Conservation (phyloP, 192 early-diverging fungal genomes). For the Coemansia nantahalensis region DNA sequence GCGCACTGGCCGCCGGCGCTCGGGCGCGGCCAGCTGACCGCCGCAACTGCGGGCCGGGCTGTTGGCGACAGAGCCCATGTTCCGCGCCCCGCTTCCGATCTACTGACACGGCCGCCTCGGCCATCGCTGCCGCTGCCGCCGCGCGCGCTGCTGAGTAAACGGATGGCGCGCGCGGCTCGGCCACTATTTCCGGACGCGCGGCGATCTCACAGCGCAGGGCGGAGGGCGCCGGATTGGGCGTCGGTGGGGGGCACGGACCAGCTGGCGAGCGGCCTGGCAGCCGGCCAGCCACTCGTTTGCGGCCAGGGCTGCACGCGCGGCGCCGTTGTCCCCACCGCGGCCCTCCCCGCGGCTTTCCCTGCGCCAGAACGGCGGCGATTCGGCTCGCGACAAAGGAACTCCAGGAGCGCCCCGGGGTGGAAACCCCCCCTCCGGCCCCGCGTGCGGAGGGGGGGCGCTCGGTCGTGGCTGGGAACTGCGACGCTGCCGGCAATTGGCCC, state of each 20-base stretch:
- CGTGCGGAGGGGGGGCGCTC: background rate
- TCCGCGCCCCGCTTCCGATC: no score
- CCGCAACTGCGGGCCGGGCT: no score
- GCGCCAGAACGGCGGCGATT: slow-evolving; percentile 11
- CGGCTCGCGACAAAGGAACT: slow-evolving; percentile 5
- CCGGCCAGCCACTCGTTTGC: background rate
- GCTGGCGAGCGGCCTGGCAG: slow-evolving; percentile 3
- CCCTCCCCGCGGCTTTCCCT: slow-evolving; percentile 14
- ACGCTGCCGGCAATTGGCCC: background rate
- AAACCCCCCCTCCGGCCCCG: background rate
- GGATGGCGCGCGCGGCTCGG: no score
- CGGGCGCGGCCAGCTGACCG: background rate
- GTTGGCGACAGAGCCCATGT: no score
- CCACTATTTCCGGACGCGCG: background rate
- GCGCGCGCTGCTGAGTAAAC: no score
- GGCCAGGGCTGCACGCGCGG: background rate
- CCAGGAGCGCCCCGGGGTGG: no score
- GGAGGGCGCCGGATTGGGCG: no score
- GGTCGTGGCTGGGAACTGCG: slow-evolving; percentile 4
- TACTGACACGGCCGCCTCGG: no score
- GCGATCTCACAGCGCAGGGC: no score
- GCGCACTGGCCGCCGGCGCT: slow-evolving; percentile 7
- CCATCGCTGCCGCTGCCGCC: no score
- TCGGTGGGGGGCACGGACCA: slow-evolving; percentile 19
- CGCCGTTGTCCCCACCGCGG: no score